Conservation (phyloP, 805 yeast species). For the Barnettozyma salicaria region DNA sequence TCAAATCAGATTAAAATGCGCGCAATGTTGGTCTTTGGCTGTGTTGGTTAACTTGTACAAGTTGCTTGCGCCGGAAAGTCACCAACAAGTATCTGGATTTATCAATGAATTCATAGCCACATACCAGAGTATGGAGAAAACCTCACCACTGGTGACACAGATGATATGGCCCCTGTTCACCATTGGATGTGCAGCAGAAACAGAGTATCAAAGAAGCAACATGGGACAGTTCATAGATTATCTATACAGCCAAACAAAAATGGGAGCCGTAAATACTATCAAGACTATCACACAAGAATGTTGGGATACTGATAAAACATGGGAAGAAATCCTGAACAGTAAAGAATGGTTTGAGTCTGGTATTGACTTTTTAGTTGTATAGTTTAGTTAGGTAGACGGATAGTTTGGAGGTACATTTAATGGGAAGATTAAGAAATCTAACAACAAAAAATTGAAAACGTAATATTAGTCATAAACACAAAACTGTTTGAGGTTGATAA, state of each 20-base stretch:
- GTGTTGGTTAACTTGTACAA: conserved; percentile 30
- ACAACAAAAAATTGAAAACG: conserved; percentile 8
- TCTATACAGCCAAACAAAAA: conserved; percentile 42
- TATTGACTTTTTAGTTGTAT: conserved; percentile 39
- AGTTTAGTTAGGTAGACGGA: neutral
- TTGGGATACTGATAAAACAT: conserved; percentile 39
- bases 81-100: conserved; percentile 27
- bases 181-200: conserved; percentile 39
- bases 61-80: conserved; percentile 28
- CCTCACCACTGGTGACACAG: conserved; percentile 47
- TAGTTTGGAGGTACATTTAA: too few relatives aligned
- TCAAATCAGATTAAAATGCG: conserved; percentile 40
- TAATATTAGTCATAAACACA: conserved; percentile 11
- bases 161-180: conserved; percentile 61
- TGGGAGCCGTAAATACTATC: conserved; percentile 47
- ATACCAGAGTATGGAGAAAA: conserved; percentile 40
- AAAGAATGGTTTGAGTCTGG: conserved; percentile 45
- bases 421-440: neutral
- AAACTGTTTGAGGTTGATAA: conserved; percentile 5
- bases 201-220: conserved; percentile 27
- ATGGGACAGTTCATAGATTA: conserved; percentile 34
- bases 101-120: conserved; percentile 42
- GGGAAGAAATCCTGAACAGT: conserved; percentile 38
- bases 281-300: conserved; percentile 37
- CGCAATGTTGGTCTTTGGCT: conserved; percentile 51